These are phyloP conservation scores for Daedalea quercina DNA, from an alignment of 768 basidiomycete genomes.

Conservation along the genomic window DNA sequence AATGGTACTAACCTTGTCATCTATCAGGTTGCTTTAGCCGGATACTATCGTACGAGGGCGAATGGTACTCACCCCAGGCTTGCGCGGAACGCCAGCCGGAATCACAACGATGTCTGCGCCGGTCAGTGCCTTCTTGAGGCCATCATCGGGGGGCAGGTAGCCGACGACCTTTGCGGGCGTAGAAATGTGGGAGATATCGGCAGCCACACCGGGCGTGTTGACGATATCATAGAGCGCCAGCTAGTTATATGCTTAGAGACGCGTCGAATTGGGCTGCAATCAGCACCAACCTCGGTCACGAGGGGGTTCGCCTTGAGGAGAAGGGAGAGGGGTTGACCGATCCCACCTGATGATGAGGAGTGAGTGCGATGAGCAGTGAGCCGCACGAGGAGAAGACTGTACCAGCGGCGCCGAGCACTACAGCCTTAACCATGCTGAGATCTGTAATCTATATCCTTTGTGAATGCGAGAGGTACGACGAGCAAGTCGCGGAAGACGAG, in stretches of 20 bases:
- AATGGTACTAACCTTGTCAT: conserved; percentile 40
- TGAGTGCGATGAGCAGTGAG: background rate
- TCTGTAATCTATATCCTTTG: conserved; percentile 11
- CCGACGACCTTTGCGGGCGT: conserved; percentile 83
- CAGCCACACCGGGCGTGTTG: conserved; percentile 94
- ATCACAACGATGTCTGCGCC: conserved; percentile 91
- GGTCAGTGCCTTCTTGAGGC: conserved; percentile 73
- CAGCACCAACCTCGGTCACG: conserved; percentile 58
- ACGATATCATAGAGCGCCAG: conserved; percentile 94
- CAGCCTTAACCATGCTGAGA: conserved; percentile 72
- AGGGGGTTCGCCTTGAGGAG: conserved; percentile 82
- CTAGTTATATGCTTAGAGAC: conserved; percentile 28
- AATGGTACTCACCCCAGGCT: conserved; percentile 68
- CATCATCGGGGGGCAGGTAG: conserved; percentile 73
- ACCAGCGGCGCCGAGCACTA: conserved; percentile 97
- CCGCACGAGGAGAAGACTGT: conserved; percentile 11
- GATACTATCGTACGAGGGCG: background rate
- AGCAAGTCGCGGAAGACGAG: too few relatives aligned
- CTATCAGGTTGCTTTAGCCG: conserved; percentile 19
- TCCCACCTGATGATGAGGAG: conserved; percentile 65
- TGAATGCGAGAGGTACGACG: background rate
- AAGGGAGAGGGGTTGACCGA: conserved; percentile 93
- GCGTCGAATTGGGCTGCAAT: background rate
- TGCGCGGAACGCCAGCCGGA: conserved; percentile 94
- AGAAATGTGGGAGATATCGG: conserved; percentile 90